phyloP scores from a whole-genome alignment of 352 stramenopile species.

The Nothophytophthora sp. region DNA sequence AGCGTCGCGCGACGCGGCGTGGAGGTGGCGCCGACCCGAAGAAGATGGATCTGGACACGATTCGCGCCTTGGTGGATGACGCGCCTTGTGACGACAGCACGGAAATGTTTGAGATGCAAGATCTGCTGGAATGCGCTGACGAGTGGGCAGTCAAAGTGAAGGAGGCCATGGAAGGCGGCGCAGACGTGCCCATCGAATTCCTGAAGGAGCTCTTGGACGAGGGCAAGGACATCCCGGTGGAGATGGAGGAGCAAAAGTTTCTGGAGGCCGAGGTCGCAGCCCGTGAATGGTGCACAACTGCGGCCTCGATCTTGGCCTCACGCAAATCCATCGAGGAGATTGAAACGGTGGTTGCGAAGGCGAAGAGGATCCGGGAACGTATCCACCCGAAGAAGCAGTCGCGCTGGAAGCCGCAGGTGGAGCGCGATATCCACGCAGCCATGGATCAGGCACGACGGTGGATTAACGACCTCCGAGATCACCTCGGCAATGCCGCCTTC shows the following conservation, averaged over 20 bases:
- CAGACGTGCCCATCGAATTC: slow-evolving; percentile 66
- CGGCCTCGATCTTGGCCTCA: slow-evolving; percentile 48
- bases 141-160: slow-evolving; percentile 83
- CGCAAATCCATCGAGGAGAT: slow-evolving; percentile 71
- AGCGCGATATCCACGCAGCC: slow-evolving; percentile 72
- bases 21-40: slow-evolving; percentile 52
- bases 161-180: slow-evolving; percentile 69
- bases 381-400: slow-evolving; percentile 80
- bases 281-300: slow-evolving; percentile 74
- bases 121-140: slow-evolving; percentile 85
- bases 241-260: slow-evolving; percentile 88
- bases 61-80: slow-evolving; percentile 83
- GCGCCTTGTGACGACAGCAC: slow-evolving; percentile 84
- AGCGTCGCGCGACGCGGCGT: slow-evolving; percentile 62
- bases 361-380: slow-evolving; percentile 67
- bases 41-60: slow-evolving; percentile 82
- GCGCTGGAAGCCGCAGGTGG: slow-evolving; percentile 82
- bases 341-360: slow-evolving; percentile 55
- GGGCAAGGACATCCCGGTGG: slow-evolving; percentile 82
- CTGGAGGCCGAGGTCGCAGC: slow-evolving; percentile 78
- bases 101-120: slow-evolving; percentile 91
- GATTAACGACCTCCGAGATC: slow-evolving; percentile 77
- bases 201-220: slow-evolving; percentile 81
- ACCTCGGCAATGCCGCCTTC: slow-evolving; percentile 55
- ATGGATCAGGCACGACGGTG: slow-evolving; percentile 73